A percentile compares a stretch with the other conserved stretches of the same genome.
Evolutionary conservation across 1,284 basidiomycete genomes (phyloP).

Genomic region (Volvariella volvacea): DNA sequence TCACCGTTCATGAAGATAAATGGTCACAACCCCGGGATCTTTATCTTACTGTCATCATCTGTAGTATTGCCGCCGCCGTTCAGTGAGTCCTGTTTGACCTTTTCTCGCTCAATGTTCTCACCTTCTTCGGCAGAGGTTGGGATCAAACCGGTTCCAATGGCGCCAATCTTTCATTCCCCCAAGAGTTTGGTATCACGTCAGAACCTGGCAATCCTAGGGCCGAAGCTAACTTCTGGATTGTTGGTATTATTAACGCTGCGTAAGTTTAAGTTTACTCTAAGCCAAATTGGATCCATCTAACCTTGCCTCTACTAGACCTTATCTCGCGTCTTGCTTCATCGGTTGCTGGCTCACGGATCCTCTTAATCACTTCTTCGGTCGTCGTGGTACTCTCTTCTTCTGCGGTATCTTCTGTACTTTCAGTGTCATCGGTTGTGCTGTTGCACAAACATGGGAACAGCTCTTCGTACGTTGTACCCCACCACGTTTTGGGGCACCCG

Average conservation of each 20-base stretch:
- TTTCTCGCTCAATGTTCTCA: slow-evolving; percentile 3
- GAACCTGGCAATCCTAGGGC: slow-evolving; percentile 20
- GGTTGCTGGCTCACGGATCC: slow-evolving; percentile 47
- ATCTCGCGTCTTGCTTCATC: slow-evolving; percentile 30
- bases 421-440: slow-evolving; percentile 53
- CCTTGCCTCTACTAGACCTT: slow-evolving; percentile 24
- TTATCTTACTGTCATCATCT: slow-evolving; percentile 49
- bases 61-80: slow-evolving; percentile 53
- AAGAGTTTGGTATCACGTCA: slow-evolving; percentile 38
- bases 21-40: slow-evolving; percentile 48
- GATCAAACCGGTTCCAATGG: slow-evolving; percentile 60
- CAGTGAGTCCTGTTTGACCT: slow-evolving; percentile 32
- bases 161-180: slow-evolving; percentile 59
- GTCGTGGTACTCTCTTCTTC: slow-evolving; percentile 67
- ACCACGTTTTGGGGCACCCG: not conserved
- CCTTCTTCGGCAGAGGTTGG: slow-evolving; percentile 35
- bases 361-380: slow-evolving; percentile 45
- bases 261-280: slow-evolving; percentile 12
- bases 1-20: slow-evolving; percentile 31
- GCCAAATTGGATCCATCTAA: no score
- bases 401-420: slow-evolving; percentile 52
- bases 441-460: slow-evolving; percentile 51
- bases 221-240: slow-evolving; percentile 35
- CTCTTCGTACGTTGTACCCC: slow-evolving; percentile 24
- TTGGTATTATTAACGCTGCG: slow-evolving; percentile 41